Evolutionary conservation across 2,329 filamentous ascomycete species (phyloP), one percentile per base, ranked within the genome.

Genomic region (Alternaria brassicae): DNA sequence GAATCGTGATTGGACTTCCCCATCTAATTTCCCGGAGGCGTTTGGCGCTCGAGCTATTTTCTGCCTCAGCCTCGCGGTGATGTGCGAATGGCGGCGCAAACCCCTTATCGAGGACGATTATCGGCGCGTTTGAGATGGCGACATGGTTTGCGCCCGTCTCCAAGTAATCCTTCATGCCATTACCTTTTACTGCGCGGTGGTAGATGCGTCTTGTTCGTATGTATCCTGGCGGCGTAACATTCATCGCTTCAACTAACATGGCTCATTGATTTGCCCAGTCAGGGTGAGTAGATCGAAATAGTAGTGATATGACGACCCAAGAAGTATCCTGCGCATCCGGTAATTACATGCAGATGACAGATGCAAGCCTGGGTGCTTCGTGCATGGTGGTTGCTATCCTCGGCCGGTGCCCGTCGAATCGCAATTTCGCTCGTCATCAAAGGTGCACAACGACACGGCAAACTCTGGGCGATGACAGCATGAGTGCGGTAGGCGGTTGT

Each of bases 361-460:
- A 56, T 51, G 58, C 58, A 51, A 45, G 44, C 42, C 44, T 52
- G 32, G 42, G 60, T 52, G 49, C 53, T 49, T 53, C 54, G 56
- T 53, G 50, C 60, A 44, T 60, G 37, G 52, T 39, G 49, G 54
- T 44, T 66, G 54, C 63, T 63, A 54, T 62, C 60, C 57, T 60
- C 37, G 58, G 60, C 58, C 56, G 59, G 32, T 44, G 28, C 45
- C 40, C 48, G 57, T 61, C 67, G 49, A 64, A 58, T 70, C 70
- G 71, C 60, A 73, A 73, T 73, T 66, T 72, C 66, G 64, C 62
- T 42, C 36, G 47, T 55, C 60, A 60, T 62, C 60, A 66, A 39
- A 45, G 54, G n/a, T 58, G 56, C 52, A 59, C 60, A 59, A 50
- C 54, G 53, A 60, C 60, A 61, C 54, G 60, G 44, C 56, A 50